Evolutionary conservation across 2,329 filamentous ascomycete species (phyloP).

Genomic region (Trichoderma pleuroti): DNA sequence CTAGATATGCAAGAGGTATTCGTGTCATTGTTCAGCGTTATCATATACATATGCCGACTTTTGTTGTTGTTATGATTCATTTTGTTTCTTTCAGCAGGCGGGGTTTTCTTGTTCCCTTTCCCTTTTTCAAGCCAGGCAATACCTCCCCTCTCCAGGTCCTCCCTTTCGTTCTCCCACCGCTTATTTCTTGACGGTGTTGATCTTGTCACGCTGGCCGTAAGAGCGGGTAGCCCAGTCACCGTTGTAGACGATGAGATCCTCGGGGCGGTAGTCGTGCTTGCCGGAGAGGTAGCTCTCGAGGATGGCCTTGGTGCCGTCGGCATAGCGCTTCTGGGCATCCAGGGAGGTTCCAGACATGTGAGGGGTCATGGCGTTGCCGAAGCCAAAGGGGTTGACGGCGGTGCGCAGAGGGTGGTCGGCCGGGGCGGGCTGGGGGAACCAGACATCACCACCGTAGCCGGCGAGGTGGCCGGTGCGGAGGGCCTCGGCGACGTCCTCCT

Average conservation of each 20-base stretch:
- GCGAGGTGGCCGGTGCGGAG: constrained; percentile 88
- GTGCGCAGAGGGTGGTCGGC: constrained; percentile 88
- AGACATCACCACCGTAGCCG: constrained; percentile 85
- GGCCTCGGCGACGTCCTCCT: constrained; percentile 95
- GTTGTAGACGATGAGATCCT: constrained; percentile 86
- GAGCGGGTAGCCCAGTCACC: constrained; percentile 95
- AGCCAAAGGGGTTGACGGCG: constrained; percentile 91
- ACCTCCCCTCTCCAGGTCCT: not conserved
- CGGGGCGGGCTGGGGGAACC: constrained; percentile 97
- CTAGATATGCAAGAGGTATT: not conserved
- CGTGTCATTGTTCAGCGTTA: not conserved
- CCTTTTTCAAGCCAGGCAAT: not conserved
- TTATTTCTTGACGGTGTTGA: constrained; percentile 6
- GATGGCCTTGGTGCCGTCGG: constrained; percentile 82
- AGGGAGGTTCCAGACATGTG: constrained; percentile 99
- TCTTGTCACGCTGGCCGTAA: constrained; percentile 70
- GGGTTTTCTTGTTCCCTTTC: not conserved
- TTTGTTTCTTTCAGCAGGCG: not conserved
- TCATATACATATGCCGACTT: constrained; percentile 13
- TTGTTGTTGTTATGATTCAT: not conserved
- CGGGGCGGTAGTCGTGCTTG: constrained; percentile 77
- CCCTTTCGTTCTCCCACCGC: not conserved
- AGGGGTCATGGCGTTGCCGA: constrained; percentile 97
- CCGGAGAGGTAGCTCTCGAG: constrained; percentile 87
- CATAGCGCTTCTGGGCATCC: constrained; percentile 92